Percentiles rank a stretch among this genome's conserved stretches.
These are phyloP conservation scores for Botrytis elliptica DNA, from an alignment of 2,329 filamentous ascomycete genomes.

Conservation along the genomic window DNA sequence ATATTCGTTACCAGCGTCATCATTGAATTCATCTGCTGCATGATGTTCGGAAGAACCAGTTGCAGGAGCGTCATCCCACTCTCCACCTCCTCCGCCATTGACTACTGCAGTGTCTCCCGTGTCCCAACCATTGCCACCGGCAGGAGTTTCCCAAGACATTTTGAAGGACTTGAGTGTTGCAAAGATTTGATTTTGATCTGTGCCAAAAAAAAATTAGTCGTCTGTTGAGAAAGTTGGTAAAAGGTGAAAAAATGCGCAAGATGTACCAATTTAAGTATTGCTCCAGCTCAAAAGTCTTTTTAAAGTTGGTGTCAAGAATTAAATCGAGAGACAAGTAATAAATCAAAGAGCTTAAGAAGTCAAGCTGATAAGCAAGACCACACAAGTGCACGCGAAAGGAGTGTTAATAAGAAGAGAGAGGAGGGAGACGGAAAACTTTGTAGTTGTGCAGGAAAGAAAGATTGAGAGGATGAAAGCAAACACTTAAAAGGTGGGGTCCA, in stretches of 20 bases:
- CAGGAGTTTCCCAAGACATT: conserved; percentile 36
- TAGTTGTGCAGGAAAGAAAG: neutral
- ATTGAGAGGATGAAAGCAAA: neutral
- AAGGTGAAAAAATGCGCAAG: neutral
- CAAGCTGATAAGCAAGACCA: neutral
- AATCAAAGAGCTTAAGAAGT: neutral
- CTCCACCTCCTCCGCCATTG: conserved; percentile 11
- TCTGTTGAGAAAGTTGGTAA: neutral
- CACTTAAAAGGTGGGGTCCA: neutral
- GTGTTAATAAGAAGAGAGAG: neutral
- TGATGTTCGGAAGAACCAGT: neutral
- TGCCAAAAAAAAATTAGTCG: neutral
- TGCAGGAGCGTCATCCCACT: neutral
- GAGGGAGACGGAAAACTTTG: neutral
- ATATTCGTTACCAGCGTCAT: neutral
- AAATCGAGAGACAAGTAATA: neutral
- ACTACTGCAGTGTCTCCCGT: neutral
- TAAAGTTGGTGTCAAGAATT: neutral
- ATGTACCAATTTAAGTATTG: conserved; percentile 1
- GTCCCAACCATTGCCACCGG: conserved; percentile 19
- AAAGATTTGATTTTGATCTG: neutral
- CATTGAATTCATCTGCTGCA: conserved; percentile 6
- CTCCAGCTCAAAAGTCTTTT: neutral
- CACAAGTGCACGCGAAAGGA: no score
- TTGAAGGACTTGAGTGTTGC: conserved; percentile 14